Percentiles rank a stretch among this genome's conserved stretches.
phyloP scores from a whole-genome alignment of 495 filamentous ascomycete genomes.

The Penicillium paxilli region DNA sequence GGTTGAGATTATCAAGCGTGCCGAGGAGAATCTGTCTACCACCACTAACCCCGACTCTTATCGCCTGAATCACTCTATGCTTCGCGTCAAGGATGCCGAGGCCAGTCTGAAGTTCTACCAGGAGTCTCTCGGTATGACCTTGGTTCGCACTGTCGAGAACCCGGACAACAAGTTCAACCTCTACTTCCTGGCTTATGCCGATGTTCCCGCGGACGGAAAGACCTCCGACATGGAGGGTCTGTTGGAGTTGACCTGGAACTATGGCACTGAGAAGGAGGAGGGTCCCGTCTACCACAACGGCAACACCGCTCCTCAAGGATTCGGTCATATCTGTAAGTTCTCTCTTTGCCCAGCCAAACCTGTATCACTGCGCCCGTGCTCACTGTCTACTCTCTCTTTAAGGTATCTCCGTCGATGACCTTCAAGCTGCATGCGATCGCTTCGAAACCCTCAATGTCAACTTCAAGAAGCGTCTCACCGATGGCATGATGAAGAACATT shows the following conservation, averaged over 20 bases:
- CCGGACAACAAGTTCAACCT: constrained; percentile 75
- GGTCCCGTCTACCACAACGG: constrained; percentile 88
- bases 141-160: constrained; percentile 72
- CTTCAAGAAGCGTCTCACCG: constrained; percentile 94
- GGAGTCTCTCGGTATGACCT: constrained; percentile 83
- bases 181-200: constrained; percentile 87
- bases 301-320: constrained; percentile 88
- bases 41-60: constrained; percentile 55
- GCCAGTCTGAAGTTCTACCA: constrained; percentile 86
- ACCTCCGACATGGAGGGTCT: constrained; percentile 68
- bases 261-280: constrained; percentile 89
- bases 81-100: constrained; percentile 88
- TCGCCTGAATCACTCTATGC: constrained; percentile 74
- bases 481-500: constrained; percentile 92
- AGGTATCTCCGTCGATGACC: constrained; percentile 85
- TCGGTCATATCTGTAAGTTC: constrained; percentile 80
- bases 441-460: constrained; percentile 79
- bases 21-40: constrained; percentile 51
- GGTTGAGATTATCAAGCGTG: constrained; percentile 67
- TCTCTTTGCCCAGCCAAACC: constrained; percentile 56
- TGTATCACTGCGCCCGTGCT: not conserved
- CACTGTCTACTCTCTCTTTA: not conserved
- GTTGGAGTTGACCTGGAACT: constrained; percentile 93
- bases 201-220: constrained; percentile 41
- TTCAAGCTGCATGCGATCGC: constrained; percentile 79